phyloP scores from a whole-genome alignment of 306 rosid genomes.

The Vigna trinervia region DNA sequence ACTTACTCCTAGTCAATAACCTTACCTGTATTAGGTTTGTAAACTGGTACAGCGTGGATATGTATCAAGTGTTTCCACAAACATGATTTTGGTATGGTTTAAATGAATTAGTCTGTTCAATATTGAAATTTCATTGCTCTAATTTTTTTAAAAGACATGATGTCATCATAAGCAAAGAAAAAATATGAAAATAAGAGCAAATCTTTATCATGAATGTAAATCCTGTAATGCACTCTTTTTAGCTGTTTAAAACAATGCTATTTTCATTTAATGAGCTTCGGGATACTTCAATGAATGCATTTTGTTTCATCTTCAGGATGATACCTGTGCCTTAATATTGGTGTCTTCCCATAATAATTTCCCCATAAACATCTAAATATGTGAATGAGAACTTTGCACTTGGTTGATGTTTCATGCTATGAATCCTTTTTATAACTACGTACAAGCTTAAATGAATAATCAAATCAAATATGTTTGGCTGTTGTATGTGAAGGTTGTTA shows the following conservation, averaged over 20 bases:
- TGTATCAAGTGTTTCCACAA: background rate
- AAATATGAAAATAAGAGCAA: constrained; percentile 1
- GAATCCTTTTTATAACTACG: constrained; percentile 15
- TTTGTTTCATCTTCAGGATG: constrained; percentile 5
- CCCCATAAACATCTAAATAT: background rate
- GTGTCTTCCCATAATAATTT: constrained; percentile 11
- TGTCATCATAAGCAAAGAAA: background rate
- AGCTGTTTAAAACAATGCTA: background rate
- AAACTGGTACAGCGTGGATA: constrained; percentile 17
- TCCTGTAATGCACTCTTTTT: background rate
- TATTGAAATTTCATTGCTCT: constrained; percentile 18
- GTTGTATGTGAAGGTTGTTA: constrained; percentile 74
- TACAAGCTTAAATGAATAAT: constrained; percentile 31
- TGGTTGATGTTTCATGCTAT: constrained; percentile 6
- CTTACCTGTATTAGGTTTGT: constrained; percentile 3
- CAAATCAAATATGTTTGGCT: constrained; percentile 45
- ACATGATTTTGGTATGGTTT: constrained; percentile 16
- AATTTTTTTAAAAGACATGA: constrained; percentile 1
- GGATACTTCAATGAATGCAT: constrained; percentile 4
- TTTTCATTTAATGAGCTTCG: constrained; percentile 21
- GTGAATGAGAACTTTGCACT: constrained; percentile 18
- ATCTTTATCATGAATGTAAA: background rate
- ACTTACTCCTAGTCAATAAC: constrained; percentile 26
- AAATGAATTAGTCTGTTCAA: constrained; percentile 15
- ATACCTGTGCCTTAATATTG: constrained; percentile 3